Conservation (phyloP, 2,329 filamentous ascomycete species). For the Tolypocladium album region DNA sequence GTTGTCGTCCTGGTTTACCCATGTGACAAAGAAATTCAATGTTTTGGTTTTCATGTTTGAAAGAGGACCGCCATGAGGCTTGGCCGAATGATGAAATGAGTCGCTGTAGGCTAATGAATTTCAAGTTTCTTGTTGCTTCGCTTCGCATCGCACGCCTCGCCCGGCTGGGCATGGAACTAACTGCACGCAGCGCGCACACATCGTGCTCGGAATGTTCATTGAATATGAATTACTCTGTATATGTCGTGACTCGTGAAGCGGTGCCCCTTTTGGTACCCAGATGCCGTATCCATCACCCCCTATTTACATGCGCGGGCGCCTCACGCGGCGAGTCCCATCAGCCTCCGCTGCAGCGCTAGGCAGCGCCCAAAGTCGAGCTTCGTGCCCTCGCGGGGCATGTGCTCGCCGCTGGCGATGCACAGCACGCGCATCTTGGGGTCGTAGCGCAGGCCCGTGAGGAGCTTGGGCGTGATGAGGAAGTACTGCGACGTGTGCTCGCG, state of each 20-base stretch:
- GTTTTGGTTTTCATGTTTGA: conserved; percentile 4
- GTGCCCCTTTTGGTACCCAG: background rate
- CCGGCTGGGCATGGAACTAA: background rate
- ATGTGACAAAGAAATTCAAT: background rate
- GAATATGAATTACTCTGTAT: background rate
- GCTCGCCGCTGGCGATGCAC: conserved; percentile 84
- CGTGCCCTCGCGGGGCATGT: conserved; percentile 45
- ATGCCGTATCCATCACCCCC: background rate
- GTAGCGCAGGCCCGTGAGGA: conserved; percentile 77
- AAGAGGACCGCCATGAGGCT: conserved; percentile 9
- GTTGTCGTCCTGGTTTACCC: background rate
- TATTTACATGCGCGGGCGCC: background rate
- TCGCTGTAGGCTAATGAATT: conserved; percentile 8
- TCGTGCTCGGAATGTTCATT: background rate
- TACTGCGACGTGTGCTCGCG: conserved; percentile 72
- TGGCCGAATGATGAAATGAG: conserved; percentile 17
- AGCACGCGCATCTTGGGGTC: conserved; percentile 86
- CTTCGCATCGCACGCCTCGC: background rate
- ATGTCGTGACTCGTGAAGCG: background rate
- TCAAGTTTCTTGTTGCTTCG: background rate
- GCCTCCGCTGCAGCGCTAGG: conserved; percentile 29
- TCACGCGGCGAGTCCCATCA: conserved; percentile 23
- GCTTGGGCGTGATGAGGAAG: conserved; percentile 95
- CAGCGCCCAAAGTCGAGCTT: conserved; percentile 39
- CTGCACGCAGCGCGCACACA: background rate